Percentiles rank a stretch among this genome's conserved stretches.
phyloP scores from a whole-genome alignment of 306 rosid species.

The Lathyrus sativus region DNA sequence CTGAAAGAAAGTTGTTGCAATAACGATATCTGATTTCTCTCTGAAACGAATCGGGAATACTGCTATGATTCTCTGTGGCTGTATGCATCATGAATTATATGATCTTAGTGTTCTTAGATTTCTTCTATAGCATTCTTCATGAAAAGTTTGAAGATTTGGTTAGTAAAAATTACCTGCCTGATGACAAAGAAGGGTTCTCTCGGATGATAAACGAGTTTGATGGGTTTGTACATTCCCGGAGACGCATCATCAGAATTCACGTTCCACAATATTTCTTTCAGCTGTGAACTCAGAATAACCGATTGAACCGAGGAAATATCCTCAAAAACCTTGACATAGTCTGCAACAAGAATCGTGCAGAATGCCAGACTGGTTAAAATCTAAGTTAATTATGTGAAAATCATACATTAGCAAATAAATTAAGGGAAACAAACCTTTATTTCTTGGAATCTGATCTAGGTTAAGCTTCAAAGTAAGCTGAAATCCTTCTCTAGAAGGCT shows the following conservation, averaged over 20 bases:
- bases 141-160: constrained; percentile 9
- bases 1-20: constrained; percentile 90
- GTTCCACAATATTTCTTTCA: constrained; percentile 71
- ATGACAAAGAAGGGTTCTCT: constrained; percentile 88
- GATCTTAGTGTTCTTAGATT: constrained; percentile 1
- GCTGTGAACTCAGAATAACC: constrained; percentile 70
- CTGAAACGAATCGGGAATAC: constrained; percentile 79
- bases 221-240: constrained; percentile 68
- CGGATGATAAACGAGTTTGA: constrained; percentile 79
- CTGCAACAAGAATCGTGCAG: constrained; percentile 53
- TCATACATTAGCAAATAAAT: constrained; percentile 11
- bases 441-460: constrained; percentile 53
- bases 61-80: constrained; percentile 78
- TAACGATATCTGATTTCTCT: constrained; percentile 72
- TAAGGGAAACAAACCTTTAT: constrained; percentile 57
- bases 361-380: not conserved
- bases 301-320: constrained; percentile 73
- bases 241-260: constrained; percentile 50
- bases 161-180: constrained; percentile 63
- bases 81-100: constrained; percentile 40
- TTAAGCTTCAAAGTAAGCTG: constrained; percentile 70
- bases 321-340: constrained; percentile 55
- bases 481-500: constrained; percentile 72
- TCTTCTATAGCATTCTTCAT: constrained; percentile 12
- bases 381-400: constrained; percentile 9